Conservation (phyloP, 2,329 filamentous ascomycete genomes). For the Cryphonectria carpinicola region DNA sequence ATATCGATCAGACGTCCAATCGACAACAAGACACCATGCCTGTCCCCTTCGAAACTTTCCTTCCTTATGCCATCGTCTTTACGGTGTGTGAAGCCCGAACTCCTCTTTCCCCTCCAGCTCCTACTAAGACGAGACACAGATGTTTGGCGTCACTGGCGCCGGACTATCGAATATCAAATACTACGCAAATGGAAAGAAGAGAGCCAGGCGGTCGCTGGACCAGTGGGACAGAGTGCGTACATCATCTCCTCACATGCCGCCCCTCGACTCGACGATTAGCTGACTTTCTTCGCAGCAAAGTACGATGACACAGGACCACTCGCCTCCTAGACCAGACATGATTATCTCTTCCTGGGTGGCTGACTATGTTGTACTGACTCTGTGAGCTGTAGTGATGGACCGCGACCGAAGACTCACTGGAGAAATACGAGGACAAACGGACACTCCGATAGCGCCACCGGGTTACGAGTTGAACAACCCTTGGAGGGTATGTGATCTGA, state of each 20-base stretch:
- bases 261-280: slow-evolving; percentile 36
- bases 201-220: slow-evolving; percentile 62
- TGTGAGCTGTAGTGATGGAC: slow-evolving; percentile 60
- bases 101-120: slow-evolving; percentile 21
- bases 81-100: slow-evolving; percentile 49
- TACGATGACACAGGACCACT: slow-evolving; percentile 38
- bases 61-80: slow-evolving; percentile 68
- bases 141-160: slow-evolving; percentile 65
- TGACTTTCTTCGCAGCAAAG: slow-evolving; percentile 52
- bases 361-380: slow-evolving; percentile 30
- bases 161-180: slow-evolving; percentile 61
- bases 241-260: background rate
- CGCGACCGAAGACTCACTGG: slow-evolving; percentile 66
- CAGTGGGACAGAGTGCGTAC: slow-evolving; percentile 62
- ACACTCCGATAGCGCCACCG: slow-evolving; percentile 56
- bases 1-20: slow-evolving; percentile 27
- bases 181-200: slow-evolving; percentile 64
- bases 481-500: slow-evolving; percentile 59
- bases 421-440: slow-evolving; percentile 60
- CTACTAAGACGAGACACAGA: slow-evolving; percentile 45
- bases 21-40: slow-evolving; percentile 52
- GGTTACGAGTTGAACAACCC: slow-evolving; percentile 67
- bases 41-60: slow-evolving; percentile 65
- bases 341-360: background rate
- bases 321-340: background rate